These are phyloP conservation scores for Pseudodiploospora longispora DNA, from an alignment of 2,329 filamentous ascomycete genomes.

Conservation along the genomic window DNA sequence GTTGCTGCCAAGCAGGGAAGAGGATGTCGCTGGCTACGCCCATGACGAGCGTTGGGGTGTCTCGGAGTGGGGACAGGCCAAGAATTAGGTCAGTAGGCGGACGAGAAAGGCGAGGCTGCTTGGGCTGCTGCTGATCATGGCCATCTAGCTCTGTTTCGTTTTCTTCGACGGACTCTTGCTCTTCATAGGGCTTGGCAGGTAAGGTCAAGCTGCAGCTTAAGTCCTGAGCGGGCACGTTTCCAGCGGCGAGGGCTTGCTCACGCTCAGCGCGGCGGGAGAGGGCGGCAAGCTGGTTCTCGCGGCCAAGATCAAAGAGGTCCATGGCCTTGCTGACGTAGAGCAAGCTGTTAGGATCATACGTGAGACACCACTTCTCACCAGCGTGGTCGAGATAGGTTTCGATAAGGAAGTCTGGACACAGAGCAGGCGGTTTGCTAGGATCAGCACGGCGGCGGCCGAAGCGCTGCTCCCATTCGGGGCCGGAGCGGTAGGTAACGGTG, in stretches of 20 bases:
- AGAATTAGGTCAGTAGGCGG: conserved; percentile 73
- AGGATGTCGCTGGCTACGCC: conserved; percentile 93
- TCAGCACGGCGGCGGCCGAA: conserved; percentile 87
- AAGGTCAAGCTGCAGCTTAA: conserved; percentile 67
- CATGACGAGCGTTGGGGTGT: conserved; percentile 80
- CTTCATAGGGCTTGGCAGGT: conserved; percentile 76
- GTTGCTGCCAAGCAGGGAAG: conserved; percentile 97
- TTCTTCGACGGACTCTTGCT: conserved; percentile 46
- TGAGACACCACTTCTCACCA: conserved; percentile 94
- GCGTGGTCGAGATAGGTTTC: conserved; percentile 98
- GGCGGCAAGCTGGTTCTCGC: conserved; percentile 57
- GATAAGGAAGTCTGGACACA: conserved; percentile 97
- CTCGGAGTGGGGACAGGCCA: conserved; percentile 62
- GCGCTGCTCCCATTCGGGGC: conserved; percentile 93
- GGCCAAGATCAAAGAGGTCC: conserved; percentile 91
- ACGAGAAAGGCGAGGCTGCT: conserved; percentile 28
- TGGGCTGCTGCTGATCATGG: conserved; percentile 13
- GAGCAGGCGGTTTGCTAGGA: conserved; percentile 72
- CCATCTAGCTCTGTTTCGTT: no score
- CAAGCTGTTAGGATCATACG: conserved; percentile 92
- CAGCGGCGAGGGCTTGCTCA: conserved; percentile 46
- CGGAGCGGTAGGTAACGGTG: conserved; percentile 92
- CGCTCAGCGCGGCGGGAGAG: conserved; percentile 54
- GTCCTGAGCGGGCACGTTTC: conserved; percentile 37
- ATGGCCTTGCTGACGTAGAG: conserved; percentile 98